A percentile compares a stretch with the other conserved stretches of the same genome.
phyloP scores from a whole-genome alignment of 2,329 filamentous ascomycete species.

The Chalara sp. region DNA sequence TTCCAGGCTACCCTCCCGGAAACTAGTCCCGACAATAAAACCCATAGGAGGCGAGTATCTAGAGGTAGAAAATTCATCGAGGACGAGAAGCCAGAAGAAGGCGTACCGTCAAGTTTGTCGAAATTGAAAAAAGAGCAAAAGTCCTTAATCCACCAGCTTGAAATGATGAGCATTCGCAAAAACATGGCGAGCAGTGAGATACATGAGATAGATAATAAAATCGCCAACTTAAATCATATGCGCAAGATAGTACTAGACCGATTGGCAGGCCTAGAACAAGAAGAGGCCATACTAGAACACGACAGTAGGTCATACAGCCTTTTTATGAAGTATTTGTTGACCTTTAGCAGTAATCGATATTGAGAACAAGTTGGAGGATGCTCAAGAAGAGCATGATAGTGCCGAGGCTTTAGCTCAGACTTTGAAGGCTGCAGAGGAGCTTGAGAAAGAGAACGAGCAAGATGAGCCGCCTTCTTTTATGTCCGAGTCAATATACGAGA shows the following conservation, averaged over 20 bases:
- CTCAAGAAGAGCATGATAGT: conserved; percentile 52
- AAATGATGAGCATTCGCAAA: conserved; percentile 88
- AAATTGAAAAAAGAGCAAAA: conserved; percentile 76
- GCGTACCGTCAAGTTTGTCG: conserved; percentile 59
- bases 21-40: conserved; percentile 61
- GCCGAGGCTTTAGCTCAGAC: conserved; percentile 44
- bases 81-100: conserved; percentile 45
- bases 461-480: conserved; percentile 60
- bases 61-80: conserved; percentile 71
- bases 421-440: conserved; percentile 30
- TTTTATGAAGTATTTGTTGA: conserved; percentile 3
- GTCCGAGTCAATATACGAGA: conserved; percentile 97
- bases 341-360: conserved; percentile 49
- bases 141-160: conserved; percentile 73
- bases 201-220: conserved; percentile 92
- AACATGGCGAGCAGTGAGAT: conserved; percentile 98
- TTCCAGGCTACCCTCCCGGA: conserved; percentile 86
- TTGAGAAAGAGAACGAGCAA: conserved; percentile 43
- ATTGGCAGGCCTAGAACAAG: conserved; percentile 78
- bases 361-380: conserved; percentile 54
- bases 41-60: conserved; percentile 62
- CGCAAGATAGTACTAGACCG: conserved; percentile 85
- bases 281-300: conserved; percentile 84
- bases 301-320: conserved; percentile 44
- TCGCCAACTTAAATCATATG: conserved; percentile 88